phyloP scores from a whole-genome alignment of 139 green algal genomes.

The Parachlorella kessleri region DNA sequence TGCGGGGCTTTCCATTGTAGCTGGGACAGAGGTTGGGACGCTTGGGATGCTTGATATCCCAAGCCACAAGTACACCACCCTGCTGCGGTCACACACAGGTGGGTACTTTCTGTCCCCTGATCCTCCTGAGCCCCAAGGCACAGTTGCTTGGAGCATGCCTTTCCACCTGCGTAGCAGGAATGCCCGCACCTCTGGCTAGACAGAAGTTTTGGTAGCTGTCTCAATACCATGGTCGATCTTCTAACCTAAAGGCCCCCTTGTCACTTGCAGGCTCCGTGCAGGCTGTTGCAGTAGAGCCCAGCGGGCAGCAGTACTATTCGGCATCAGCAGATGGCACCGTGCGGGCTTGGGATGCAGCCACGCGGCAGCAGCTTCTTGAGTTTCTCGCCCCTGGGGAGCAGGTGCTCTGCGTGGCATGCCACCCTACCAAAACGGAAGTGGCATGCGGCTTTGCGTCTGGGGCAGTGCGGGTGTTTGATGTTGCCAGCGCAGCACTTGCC shows the following conservation, averaged over 20 bases:
- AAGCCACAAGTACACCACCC: constrained; percentile 63
- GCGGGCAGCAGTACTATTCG: constrained; percentile 57
- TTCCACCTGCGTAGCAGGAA: too few species aligned
- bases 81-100: constrained; percentile 77
- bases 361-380: constrained; percentile 64
- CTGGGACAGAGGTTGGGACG: constrained; percentile 69
- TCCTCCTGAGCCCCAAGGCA: too few species aligned
- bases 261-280: too few species aligned
- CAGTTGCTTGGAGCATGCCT: too few species aligned
- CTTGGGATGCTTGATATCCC: constrained; percentile 76
- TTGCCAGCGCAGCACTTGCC: constrained; percentile 63
- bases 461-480: constrained; percentile 71
- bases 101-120: too few species aligned
- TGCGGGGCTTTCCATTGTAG: constrained; percentile 64
- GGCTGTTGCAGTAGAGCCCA: not conserved
- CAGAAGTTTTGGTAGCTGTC: too few species aligned
- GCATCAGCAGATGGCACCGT: constrained; percentile 69
- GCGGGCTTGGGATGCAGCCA: constrained; percentile 66
- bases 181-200: too few species aligned
- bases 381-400: constrained; percentile 63
- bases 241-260: too few species aligned
- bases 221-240: too few species aligned
- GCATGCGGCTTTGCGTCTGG: constrained; percentile 69
- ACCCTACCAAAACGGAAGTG: constrained; percentile 54
- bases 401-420: constrained; percentile 49